Evolutionary conservation across 306 rosid species (phyloP).

Genomic region (Corylus avellana): DNA sequence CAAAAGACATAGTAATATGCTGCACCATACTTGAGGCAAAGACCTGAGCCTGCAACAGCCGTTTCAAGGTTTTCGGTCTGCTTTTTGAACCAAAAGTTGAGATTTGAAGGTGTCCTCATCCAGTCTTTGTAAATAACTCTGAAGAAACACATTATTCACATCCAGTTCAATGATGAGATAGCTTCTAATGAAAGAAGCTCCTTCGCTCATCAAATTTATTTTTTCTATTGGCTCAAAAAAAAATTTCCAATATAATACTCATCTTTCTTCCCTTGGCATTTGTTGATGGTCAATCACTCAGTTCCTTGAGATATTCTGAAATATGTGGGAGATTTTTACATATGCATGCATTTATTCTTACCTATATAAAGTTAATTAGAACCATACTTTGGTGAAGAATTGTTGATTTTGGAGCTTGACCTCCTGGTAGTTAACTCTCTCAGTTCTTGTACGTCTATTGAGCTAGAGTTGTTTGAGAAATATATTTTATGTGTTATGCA

Average conservation of each 20-base stretch:
- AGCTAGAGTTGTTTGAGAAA: background rate
- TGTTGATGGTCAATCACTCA: background rate
- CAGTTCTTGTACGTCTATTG: background rate
- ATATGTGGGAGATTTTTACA: background rate
- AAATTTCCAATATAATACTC: background rate
- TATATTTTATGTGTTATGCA: background rate
- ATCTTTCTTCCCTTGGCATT: background rate
- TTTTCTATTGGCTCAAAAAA: background rate
- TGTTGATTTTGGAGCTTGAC: background rate
- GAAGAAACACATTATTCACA: background rate
- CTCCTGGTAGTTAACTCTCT: background rate
- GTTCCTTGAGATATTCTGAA: background rate
- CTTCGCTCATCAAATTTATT: background rate
- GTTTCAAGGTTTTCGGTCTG: background rate
- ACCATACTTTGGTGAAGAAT: background rate
- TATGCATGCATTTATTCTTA: background rate
- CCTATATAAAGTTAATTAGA: background rate
- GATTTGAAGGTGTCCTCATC: background rate
- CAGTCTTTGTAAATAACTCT: background rate
- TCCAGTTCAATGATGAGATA: background rate
- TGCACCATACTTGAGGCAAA: background rate
- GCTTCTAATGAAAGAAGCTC: background rate
- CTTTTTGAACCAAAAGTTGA: background rate
- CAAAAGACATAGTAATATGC: background rate
- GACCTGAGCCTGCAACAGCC: background rate